Evolutionary conservation across 352 stramenopile genomes (phyloP), one percentile per base, ranked within the genome.

Genomic region (Thalassiosira hispida): DNA sequence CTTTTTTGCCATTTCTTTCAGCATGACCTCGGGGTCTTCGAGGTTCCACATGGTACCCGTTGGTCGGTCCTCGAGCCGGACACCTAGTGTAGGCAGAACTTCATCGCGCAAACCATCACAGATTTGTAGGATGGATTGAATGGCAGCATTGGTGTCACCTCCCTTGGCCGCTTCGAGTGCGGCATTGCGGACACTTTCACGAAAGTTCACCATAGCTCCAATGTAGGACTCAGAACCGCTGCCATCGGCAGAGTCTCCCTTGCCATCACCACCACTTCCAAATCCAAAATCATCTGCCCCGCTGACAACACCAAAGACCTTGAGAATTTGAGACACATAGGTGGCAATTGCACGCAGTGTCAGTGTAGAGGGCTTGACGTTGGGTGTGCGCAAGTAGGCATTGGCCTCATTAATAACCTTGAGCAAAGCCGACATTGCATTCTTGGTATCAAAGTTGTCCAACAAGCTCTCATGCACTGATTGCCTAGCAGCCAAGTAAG

Each of bases 381-480:
- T 77, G 3, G 89, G 42, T 5, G 57, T 46, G n/a, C 81, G 65
- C 51, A 96, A 63, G 68, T 96, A 96, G 9, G 87, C 75, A 77
- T 96, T 96, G 16, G 77, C 84, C 47, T 90, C 86, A 63, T 86
- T 84, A 14, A 96, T 86, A 22, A 96, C 68, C 52, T 92, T 85
- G 11, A 91, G 69, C 61, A 96, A 71, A 22, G 80, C 69, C 35
- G 67, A 42, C 59, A 96, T 92, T 53, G 81, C 86, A 12, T 81
- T 75, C 22, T 81, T 87, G 0, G 91, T 95, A 55, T 96, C 87
- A 46, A 95, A 94, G 80, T 95, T 91, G 67, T 96, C 91, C 31
- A 88, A 69, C 9, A 96, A 75, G 42, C 83, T 80, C 31, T 86
- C 80, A 69, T 94, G 81, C 12, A 95, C 90, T 20, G 84, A 79